Evolutionary conservation across 2,329 filamentous ascomycete genomes (phyloP).

Genomic region (Boeremia lycopersici): DNA sequence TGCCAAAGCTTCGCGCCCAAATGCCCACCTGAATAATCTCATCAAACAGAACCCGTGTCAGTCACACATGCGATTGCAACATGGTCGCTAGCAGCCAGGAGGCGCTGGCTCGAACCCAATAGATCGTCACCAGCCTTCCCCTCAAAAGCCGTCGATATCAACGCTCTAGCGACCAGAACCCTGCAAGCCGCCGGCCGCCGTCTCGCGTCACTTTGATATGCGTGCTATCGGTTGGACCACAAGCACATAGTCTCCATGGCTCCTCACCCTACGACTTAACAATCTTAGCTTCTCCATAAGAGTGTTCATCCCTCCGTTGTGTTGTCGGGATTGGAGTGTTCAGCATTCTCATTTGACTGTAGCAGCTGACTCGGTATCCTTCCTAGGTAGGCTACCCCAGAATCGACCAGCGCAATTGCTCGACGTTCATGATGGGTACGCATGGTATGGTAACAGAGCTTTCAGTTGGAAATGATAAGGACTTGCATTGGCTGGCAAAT

Average conservation of each 20-base stretch:
- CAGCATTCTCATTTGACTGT: background rate
- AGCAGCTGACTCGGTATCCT: too few species aligned
- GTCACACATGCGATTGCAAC: background rate
- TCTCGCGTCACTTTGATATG: background rate
- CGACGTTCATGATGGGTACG: background rate
- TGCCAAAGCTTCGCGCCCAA: constrained; percentile 4
- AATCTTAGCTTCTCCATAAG: background rate
- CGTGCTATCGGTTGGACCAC: background rate
- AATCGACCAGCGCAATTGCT: background rate
- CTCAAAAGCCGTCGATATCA: background rate
- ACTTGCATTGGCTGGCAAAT: background rate
- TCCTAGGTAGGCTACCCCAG: constrained; percentile 4
- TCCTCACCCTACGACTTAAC: background rate
- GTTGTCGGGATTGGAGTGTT: background rate
- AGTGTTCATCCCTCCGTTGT: background rate
- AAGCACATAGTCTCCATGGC: background rate
- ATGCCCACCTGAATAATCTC: background rate
- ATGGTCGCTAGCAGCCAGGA: background rate
- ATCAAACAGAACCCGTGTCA: background rate
- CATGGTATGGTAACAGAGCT: constrained; percentile 9
- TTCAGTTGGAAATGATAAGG: background rate
- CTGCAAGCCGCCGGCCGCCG: background rate
- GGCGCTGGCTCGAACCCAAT: background rate
- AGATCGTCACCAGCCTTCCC: background rate
- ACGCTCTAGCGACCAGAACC: background rate